Base-by-base conservation (phyloP, 2,329 filamentous ascomycete species). In the Phaeosphaeriaceae sp. region DNA sequence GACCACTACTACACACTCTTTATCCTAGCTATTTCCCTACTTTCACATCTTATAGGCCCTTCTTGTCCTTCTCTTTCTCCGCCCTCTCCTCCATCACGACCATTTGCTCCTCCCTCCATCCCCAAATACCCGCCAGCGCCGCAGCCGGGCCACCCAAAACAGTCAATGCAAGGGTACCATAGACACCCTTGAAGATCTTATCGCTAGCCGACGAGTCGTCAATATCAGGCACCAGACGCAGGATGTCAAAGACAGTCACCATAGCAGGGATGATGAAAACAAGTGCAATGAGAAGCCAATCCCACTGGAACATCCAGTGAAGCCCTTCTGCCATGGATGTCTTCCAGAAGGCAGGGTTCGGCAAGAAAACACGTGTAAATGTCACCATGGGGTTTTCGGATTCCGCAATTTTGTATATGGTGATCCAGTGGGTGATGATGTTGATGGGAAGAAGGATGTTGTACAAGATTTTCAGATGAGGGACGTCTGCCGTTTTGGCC, bases 301-400 rank as follows among this genome's bases (percentile, higher is more conserved):
- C 65, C 51, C 65, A 66, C n/a, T 67, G 65, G 44, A 67, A 67
- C n/a, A 67, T 58, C 44, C 49, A 66, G 2, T 66, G 24, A 22
- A 67, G 17, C 3, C 62, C 65, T 33, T 53, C 56, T 20, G 51
- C 46, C 17, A 59, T 25, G 2, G 51, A 50, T 1, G 45, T 57
- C 22, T 47, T 57, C 57, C 58, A 67, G 53, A 60, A 31, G 54
- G 51, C 1, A 40, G 45, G 51, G 15, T 51, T 60, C 1, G 65
- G 65, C 10, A 66, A 5, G 33, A 66, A 67, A 1, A 67, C 61
- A 13, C 56, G 51, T 10, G 51, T 27, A n/a, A 54, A 57, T 10
- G 47, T 53, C 4, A 63, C 59, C 13, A 41, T 51, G 3, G 63
- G 61, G 17, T 64, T 52, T n/a, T 55, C 40, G n/a, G 63, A 67